Evolutionary conservation across 2,329 filamentous ascomycete species (phyloP).

Genomic region (Epicoccum nigrum): DNA sequence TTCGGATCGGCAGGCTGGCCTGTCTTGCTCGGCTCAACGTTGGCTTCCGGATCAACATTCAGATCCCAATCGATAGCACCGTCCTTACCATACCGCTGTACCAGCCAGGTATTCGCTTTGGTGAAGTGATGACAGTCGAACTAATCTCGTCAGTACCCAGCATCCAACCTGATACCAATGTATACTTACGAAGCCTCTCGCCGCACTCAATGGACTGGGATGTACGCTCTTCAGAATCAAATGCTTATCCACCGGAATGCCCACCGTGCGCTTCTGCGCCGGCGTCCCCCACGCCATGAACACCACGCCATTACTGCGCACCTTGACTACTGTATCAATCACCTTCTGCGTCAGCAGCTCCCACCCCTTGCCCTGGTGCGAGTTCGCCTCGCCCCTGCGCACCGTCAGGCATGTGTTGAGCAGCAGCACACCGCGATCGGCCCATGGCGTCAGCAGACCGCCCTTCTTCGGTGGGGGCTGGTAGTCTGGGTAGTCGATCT

Average conservation of each 20-base stretch:
- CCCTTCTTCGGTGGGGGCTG: constrained; percentile 74
- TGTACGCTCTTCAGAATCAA: constrained; percentile 86
- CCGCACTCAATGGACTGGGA: constrained; percentile 89
- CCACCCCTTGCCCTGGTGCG: constrained; percentile 87
- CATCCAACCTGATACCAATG: not conserved
- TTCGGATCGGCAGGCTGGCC: constrained; percentile 34
- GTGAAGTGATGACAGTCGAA: constrained; percentile 83
- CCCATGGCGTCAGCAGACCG: constrained; percentile 90
- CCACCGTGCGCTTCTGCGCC: constrained; percentile 77
- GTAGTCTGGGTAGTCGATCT: constrained; percentile 87
- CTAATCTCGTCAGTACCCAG: constrained; percentile 48
- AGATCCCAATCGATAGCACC: constrained; percentile 86
- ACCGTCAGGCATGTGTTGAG: constrained; percentile 96
- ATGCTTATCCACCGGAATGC: constrained; percentile 75
- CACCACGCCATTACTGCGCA: constrained; percentile 80
- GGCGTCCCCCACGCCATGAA: constrained; percentile 94
- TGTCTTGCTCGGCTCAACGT: constrained; percentile 13
- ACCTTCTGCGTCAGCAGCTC: constrained; percentile 90
- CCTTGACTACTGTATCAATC: constrained; percentile 83
- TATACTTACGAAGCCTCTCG: constrained; percentile 71
- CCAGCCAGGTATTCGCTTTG: constrained; percentile 84
- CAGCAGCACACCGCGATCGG: constrained; percentile 87
- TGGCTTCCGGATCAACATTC: constrained; percentile 53
- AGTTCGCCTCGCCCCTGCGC: constrained; percentile 84
- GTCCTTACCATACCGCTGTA: constrained; percentile 76